Percentiles rank a stretch among this genome's conserved stretches.
Evolutionary conservation across 495 filamentous ascomycete genomes (phyloP).

Genomic region (Zalerion maritima): DNA sequence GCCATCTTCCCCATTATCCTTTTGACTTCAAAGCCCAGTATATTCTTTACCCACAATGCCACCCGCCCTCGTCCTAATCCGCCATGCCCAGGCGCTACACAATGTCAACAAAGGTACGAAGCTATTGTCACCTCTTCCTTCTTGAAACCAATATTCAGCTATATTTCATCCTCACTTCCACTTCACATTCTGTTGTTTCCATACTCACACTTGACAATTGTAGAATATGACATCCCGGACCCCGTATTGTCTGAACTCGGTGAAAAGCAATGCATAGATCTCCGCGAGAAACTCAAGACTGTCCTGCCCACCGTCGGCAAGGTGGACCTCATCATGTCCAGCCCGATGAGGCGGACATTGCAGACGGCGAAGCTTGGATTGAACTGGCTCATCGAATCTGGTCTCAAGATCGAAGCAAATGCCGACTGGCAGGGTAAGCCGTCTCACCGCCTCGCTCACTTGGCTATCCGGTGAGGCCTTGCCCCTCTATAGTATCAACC

Average conservation of each 20-base stretch:
- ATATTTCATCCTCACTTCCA: too few species aligned
- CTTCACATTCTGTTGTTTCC: too few species aligned
- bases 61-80: constrained; percentile 43
- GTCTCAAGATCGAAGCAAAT: constrained; percentile 35
- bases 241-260: constrained; percentile 42
- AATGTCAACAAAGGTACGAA: constrained; percentile 30
- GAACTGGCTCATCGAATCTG: constrained; percentile 35
- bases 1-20: too few species aligned
- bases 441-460: not conserved
- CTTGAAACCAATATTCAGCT: too few species aligned
- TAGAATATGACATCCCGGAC: constrained; percentile 36
- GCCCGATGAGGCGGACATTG: constrained; percentile 42
- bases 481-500: not conserved
- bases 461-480: not conserved
- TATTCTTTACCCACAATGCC: constrained; percentile 26
- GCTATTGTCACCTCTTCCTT: too few species aligned
- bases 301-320: constrained; percentile 30
- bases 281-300: constrained; percentile 30
- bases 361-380: constrained; percentile 39
- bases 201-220: constrained; percentile 8
- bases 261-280: constrained; percentile 31
- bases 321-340: constrained; percentile 40
- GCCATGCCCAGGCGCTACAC: constrained; percentile 44
- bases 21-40: too few species aligned
- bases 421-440: constrained; percentile 36